Conservation (phyloP, 1,139 yeast genomes). For the Sugiyamaella grinbergsii region DNA sequence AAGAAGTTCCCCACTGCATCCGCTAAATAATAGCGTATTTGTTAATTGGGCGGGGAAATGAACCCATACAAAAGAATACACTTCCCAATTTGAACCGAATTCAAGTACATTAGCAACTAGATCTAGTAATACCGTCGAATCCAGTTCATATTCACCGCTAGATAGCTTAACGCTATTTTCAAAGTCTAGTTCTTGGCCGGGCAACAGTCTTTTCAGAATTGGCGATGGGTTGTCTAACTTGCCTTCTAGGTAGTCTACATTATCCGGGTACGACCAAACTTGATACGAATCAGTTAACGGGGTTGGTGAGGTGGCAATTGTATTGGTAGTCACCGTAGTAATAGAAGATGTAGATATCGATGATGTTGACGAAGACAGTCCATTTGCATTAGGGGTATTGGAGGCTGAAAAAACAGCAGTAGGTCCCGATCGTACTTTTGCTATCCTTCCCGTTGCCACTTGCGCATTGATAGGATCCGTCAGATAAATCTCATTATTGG, state of each 20-base stretch:
- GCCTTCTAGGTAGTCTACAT: conserved; percentile 49
- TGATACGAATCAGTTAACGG: conserved; percentile 15
- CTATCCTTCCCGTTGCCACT: conserved; percentile 10
- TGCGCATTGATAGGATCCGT: conserved; percentile 64
- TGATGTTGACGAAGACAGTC: conserved; percentile 2
- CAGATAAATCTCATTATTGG: conserved; percentile 51
- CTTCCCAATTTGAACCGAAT: conserved; percentile 64
- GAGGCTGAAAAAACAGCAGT: conserved; percentile 26
- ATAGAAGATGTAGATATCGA: neutral
- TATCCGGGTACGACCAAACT: conserved; percentile 67
- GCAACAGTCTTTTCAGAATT: conserved; percentile 31
- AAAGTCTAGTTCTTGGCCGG: conserved; percentile 25
- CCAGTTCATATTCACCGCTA: conserved; percentile 41
- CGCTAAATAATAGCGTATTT: conserved; percentile 57
- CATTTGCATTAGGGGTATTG: neutral
- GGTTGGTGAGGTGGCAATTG: neutral
- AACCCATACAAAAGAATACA: conserved; percentile 65
- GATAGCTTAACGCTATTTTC: conserved; percentile 17
- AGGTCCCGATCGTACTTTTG: conserved; percentile 48
- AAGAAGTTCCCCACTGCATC: conserved; percentile 50
- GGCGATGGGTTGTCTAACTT: conserved; percentile 40
- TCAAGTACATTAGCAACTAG: conserved; percentile 54
- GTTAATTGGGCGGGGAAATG: conserved; percentile 75
- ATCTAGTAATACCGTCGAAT: conserved; percentile 56
- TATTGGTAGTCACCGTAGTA: neutral